Base-by-base conservation (phyloP, 2,329 filamentous ascomycete genomes). In the Escovopsis sp. region DNA sequence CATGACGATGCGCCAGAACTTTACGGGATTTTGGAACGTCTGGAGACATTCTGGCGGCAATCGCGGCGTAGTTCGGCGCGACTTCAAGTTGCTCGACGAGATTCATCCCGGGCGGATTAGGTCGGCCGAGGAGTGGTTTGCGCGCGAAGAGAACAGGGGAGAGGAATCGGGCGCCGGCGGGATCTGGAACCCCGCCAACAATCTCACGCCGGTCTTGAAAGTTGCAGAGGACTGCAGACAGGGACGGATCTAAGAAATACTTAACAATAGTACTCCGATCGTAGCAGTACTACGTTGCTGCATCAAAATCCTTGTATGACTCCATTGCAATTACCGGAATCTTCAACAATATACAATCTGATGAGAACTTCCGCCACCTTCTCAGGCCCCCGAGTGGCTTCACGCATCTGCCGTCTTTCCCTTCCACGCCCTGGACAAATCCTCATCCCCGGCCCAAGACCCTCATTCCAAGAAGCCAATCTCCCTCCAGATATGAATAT, bases 21-120 rank as follows among this genome's bases (percentile, higher is more conserved):
- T 75, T 48, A 64, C 62, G 0, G 69, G 62, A 0, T 73, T 68
- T 48, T 74, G 69, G 65, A 67, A 62, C 43, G 45, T 66, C 41
- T 74, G 62, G 58, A 61, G 56, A 38, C 42, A 61, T 42, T 64
- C 63, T 1, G 62, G 61, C 0, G 59, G 56, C 0, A 66, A 68
- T 42, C 51, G 54, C 26, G 65, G 64, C 0, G 47, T 72, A 5
- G 48, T 71, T 2, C 52, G 53, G 45, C 59, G 69, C 40, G 64
- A 75, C 49, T 72, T 71, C 49, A 55, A 49, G 12, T 46, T 73
- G 15, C 52, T 75, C 36, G 70, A 74, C 49, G 60, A 68, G 53
- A 73, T 75, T 39, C 61, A 68, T 50, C 70, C 71, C 0, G 50
- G 51, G 2, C 57, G 71, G n/a, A 65, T 71, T 43, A 63, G 53